Evolutionary conservation across 2,329 filamentous ascomycete genomes (phyloP).

Genomic region (Botrytis fragariae): DNA sequence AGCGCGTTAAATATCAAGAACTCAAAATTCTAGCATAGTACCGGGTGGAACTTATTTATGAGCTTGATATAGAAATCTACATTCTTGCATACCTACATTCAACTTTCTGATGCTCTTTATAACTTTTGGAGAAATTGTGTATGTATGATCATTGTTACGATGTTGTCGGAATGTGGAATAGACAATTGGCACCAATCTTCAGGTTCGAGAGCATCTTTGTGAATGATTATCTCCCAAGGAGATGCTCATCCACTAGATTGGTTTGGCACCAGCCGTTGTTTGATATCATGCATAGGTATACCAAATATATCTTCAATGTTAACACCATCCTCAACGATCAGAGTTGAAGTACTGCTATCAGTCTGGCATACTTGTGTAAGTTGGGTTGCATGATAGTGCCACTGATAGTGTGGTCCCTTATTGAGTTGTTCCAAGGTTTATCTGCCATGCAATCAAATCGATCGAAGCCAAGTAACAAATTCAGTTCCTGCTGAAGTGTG

Average conservation of each 20-base stretch:
- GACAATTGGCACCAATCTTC: not conserved
- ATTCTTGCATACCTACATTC: not conserved
- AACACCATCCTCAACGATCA: not conserved
- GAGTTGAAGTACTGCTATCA: not conserved
- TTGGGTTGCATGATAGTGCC: not conserved
- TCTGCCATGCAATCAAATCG: not conserved
- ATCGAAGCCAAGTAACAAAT: not conserved
- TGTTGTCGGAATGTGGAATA: not conserved
- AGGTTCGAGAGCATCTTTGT: not conserved
- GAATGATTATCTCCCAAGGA: fast-evolving
- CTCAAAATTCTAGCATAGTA: not conserved
- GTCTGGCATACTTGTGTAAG: not conserved
- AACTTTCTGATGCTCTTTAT: not conserved
- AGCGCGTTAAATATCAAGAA: not conserved
- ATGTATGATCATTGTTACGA: not conserved
- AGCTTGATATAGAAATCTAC: not conserved
- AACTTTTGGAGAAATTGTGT: not conserved
- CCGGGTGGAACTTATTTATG: not conserved
- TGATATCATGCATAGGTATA: not conserved
- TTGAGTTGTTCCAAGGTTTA: too few species aligned
- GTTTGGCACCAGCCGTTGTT: not conserved
- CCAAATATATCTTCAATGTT: not conserved
- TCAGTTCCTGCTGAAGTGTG: not conserved
- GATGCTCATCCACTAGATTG: not conserved
- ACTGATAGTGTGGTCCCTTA: not conserved